Base-by-base conservation (phyloP, 2,329 filamentous ascomycete species). In the Coniochaeta sp. region DNA sequence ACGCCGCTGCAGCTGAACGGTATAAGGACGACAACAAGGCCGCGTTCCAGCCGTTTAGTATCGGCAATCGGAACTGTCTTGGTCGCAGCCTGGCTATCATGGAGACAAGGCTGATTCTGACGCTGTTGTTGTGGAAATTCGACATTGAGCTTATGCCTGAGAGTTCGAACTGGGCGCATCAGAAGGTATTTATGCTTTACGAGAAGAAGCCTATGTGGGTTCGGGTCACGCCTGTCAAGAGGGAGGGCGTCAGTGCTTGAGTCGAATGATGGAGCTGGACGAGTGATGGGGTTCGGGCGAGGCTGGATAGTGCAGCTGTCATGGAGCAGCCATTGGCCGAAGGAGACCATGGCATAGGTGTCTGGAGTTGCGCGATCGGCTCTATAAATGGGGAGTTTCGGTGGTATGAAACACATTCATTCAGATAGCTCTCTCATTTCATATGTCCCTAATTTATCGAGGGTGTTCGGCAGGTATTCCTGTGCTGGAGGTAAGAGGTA, bases 101-200 rank as follows among this genome's bases (percentile, higher is more conserved):
- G 22, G 73, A 75, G 61, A 73, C 75, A 69, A 68, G 73, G 14
- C 56, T 74, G 8, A 71, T 74, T 14, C 59, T 75, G 8, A 69
- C 73, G 8, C 65, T 64, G 12, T 47, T 76, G 7, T 56, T 75
- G 1, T 75, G 65, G 59, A 71, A 72, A 42, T 76, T 76, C 56
- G 72, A 75, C 57, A 55, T 75, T 59, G 52, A 63, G 32, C 62
- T 74, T 12, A 22, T 47, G 42, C 4, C n/a, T 62, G 61, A 4
- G 64, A 69, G 8, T 64, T 68, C 42, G 59, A 61, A 17, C 12
- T 47, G 4, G 60, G 68, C 30, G 72, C 70, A 70, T 62, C 69
- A 2, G 58, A 67, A 9, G 42, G 42, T 66, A 24, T 71, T 66
- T 55, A 14, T 65, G 3, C 64, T 74, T 55, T 74, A 72, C 70